These are phyloP conservation scores for Phyllosticta capitalensis DNA, from an alignment of 2,329 filamentous ascomycete species.

Conservation along the genomic window DNA sequence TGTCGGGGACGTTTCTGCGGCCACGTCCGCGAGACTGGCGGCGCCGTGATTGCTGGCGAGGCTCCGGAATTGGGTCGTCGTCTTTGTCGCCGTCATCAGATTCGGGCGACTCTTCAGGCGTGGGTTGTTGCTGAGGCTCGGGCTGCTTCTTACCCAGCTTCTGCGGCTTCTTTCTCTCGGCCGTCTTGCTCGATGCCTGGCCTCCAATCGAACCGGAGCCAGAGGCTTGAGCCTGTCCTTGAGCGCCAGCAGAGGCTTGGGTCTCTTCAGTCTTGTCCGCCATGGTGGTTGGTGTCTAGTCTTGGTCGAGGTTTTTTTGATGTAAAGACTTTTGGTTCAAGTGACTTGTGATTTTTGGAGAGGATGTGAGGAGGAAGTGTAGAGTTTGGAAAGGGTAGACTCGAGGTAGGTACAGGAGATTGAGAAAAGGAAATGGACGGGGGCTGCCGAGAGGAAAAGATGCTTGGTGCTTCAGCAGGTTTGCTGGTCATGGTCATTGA, in stretches of 20 bases:
- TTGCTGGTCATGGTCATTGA: constrained; percentile 1
- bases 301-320: neutral
- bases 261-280: constrained; percentile 16
- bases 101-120: constrained; percentile 28
- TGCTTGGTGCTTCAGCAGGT: constrained; percentile 6
- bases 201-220: constrained; percentile 12
- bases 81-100: constrained; percentile 36
- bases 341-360: neutral
- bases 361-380: neutral
- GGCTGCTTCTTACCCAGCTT: constrained; percentile 38
- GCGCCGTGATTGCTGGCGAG: constrained; percentile 36
- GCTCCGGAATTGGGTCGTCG: constrained; percentile 38
- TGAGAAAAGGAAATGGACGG: neutral
- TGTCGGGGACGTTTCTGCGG: constrained; percentile 33
- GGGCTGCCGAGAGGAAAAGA: constrained; percentile 7
- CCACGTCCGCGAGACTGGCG: constrained; percentile 43
- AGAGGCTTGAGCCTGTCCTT: constrained; percentile 17
- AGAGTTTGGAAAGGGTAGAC: neutral
- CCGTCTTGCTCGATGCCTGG: constrained; percentile 23
- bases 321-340: neutral
- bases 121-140: constrained; percentile 38
- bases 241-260: constrained; percentile 17
- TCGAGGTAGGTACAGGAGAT: neutral
- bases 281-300: constrained; percentile 11
- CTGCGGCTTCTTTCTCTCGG: constrained; percentile 39